Evolutionary conservation across 805 yeast genomes (phyloP).

Genomic region (Candida maltosa): DNA sequence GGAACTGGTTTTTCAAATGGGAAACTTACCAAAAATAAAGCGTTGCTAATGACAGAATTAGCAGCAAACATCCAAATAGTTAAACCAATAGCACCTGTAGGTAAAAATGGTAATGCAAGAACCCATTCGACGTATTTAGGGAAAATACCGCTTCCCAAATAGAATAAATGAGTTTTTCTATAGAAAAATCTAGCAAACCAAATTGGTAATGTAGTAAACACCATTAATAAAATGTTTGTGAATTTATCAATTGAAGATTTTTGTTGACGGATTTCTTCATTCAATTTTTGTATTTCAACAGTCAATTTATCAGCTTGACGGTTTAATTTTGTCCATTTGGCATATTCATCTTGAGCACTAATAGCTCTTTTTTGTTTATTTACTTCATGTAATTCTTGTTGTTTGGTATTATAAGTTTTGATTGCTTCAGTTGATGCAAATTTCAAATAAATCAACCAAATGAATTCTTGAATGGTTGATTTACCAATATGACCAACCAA

Average conservation of each 20-base stretch:
- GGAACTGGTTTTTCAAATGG: constrained; percentile 13
- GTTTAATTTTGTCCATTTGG: constrained; percentile 91
- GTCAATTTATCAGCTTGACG: constrained; percentile 61
- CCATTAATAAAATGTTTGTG: constrained; percentile 32
- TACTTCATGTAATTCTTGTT: constrained; percentile 44
- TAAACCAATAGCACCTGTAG: constrained; percentile 58
- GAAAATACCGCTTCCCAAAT: constrained; percentile 54
- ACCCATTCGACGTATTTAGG: constrained; percentile 55
- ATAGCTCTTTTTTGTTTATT: constrained; percentile 55
- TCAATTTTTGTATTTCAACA: constrained; percentile 46
- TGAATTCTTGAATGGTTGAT: constrained; percentile 23
- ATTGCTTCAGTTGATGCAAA: constrained; percentile 8
- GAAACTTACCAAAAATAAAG: constrained; percentile 19
- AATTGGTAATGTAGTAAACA: constrained; percentile 44
- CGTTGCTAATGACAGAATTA: constrained; percentile 24
- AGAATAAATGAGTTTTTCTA: constrained; percentile 53
- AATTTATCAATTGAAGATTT: constrained; percentile 30
- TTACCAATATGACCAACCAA: constrained; percentile 35
- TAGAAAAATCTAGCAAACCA: constrained; percentile 50
- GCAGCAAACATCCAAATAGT: constrained; percentile 52
- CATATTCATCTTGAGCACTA: constrained; percentile 91
- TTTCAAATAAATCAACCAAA: constrained; percentile 37
- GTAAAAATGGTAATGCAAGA: constrained; percentile 64
- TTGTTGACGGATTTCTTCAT: constrained; percentile 32
- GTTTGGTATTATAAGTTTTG: constrained; percentile 21